Conservation (phyloP, 2,329 filamentous ascomycete species). For the Colletotrichum camelliae region DNA sequence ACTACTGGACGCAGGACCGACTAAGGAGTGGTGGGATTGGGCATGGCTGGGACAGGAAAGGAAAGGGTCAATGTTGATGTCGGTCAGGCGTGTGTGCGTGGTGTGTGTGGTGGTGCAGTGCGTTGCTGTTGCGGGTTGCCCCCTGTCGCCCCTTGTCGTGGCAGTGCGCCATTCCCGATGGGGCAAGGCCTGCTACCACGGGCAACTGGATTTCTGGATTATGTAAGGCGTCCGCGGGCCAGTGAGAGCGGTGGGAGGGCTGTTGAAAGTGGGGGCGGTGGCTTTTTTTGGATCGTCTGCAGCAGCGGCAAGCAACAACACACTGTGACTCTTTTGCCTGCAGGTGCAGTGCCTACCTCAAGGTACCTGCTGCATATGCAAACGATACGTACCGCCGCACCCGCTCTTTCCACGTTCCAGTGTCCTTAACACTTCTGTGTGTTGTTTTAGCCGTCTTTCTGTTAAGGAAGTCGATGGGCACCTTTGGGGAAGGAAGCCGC, state of each 20-base stretch:
- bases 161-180: conserved; percentile 10
- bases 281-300: conserved; percentile 10
- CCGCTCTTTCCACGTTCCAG: neutral
- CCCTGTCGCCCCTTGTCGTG: conserved; percentile 22
- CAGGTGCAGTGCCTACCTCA: neutral
- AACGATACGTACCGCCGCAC: neutral
- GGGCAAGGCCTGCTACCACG: conserved; percentile 20
- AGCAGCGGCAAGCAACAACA: neutral
- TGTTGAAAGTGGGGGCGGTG: neutral
- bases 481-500: neutral
- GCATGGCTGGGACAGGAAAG: conserved; percentile 22
- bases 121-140: conserved; percentile 22
- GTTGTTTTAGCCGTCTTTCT: rapidly evolving
- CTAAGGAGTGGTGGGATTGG: conserved; percentile 14
- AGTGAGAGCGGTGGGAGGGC: neutral
- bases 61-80: conserved; percentile 25
- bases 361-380: neutral
- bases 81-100: conserved; percentile 18
- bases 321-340: neutral
- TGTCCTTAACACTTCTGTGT: neutral
- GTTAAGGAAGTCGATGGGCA: neutral
- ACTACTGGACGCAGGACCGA: neutral
- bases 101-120: neutral
- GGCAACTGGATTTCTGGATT: conserved; percentile 9
- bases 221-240: neutral